Conservation (phyloP, 192 early-diverging fungal species). For the Backusella liffmaniae region DNA sequence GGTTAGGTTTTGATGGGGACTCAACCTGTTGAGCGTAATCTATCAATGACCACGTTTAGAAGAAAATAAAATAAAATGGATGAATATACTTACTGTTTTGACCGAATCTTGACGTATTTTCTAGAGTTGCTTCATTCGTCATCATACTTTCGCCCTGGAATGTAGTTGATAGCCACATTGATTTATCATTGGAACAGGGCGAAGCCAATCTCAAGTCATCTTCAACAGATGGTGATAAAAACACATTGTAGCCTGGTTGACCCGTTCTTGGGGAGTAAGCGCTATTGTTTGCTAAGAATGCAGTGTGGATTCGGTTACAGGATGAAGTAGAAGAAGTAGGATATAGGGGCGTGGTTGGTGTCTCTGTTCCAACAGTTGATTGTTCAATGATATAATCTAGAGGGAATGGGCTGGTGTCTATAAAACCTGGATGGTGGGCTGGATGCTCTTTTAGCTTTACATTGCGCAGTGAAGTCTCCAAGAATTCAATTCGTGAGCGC, state of each 20-base stretch:
- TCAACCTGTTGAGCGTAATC: background rate
- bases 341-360: slow-evolving; percentile 8
- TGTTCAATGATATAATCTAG: slow-evolving; percentile 1
- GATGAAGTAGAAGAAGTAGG: background rate
- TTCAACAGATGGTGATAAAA: background rate
- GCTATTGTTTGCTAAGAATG: background rate
- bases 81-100: background rate
- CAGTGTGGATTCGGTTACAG: background rate
- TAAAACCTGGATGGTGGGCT: background rate
- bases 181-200: slow-evolving; percentile 2
- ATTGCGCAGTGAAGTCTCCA: background rate
- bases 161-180: background rate
- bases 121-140: background rate
- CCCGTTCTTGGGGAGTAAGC: background rate
- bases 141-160: background rate
- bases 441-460: background rate
- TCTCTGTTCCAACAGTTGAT: background rate
- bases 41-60: background rate
- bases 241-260: background rate
- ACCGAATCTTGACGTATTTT: background rate
- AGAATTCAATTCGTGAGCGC: slow-evolving; percentile 14
- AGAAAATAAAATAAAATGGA: background rate
- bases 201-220: background rate
- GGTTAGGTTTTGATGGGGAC: background rate
- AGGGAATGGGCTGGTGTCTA: slow-evolving; percentile 8